Evolutionary conservation across 1,284 basidiomycete species (phyloP).

Genomic region (Phellinidium pouzarii): DNA sequence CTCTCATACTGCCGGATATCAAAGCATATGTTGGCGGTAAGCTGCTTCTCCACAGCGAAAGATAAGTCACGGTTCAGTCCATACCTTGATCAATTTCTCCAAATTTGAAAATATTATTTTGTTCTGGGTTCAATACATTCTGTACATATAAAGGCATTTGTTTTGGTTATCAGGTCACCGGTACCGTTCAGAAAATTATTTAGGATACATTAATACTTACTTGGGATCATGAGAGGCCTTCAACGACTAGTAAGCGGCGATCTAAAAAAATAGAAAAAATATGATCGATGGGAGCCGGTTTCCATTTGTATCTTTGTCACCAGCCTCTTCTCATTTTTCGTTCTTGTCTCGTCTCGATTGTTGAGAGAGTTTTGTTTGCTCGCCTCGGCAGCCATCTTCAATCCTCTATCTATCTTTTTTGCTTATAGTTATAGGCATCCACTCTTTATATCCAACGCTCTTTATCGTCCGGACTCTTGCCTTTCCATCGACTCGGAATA

Average conservation of each 20-base stretch:
- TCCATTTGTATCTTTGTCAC: constrained; percentile 7
- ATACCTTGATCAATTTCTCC: no score
- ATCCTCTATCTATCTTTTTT: constrained; percentile 5
- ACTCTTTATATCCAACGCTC: constrained; percentile 13
- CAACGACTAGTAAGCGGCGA: no score
- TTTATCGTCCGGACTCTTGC: constrained; percentile 2
- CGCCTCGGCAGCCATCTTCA: neutral
- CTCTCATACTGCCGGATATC: constrained; percentile 53
- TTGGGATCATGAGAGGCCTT: no score
- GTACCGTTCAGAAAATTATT: no score
- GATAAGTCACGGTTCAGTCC: no score
- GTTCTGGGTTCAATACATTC: no score
- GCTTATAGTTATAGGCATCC: constrained; percentile 16
- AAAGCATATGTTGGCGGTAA: constrained; percentile 38
- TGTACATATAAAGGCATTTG: no score
- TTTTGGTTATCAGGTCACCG: no score
- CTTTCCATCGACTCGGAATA: constrained; percentile 3
- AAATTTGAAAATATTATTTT: no score
- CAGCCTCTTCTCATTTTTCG: constrained; percentile 5
- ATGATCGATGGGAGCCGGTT: constrained; percentile 8
- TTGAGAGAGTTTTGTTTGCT: neutral
- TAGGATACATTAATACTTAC: no score
- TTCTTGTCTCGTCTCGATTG: neutral
- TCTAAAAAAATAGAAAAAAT: no score
- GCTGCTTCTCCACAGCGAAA: no score